Base-by-base conservation (phyloP, 306 rosid species). In the Cicer cuneatum region DNA sequence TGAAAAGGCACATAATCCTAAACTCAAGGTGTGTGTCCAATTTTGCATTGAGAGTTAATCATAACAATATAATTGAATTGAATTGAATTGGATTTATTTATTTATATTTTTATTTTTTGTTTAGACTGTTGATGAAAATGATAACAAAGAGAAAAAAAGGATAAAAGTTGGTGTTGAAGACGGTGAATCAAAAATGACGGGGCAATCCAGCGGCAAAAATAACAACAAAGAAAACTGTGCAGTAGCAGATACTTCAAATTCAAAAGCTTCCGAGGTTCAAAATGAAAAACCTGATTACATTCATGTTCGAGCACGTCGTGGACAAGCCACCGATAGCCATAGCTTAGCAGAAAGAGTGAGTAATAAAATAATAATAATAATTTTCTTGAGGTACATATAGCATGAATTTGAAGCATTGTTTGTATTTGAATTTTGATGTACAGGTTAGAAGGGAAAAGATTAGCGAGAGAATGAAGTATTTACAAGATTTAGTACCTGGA, bases 261-360 rank as follows among this genome's bases (percentile, higher is more conserved):
- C 98, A 10, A 93, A 93, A 78, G 85, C 71, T 9, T 86, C 89
- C 1, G 90, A 93, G 72, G 86, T 78, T 86, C 90, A 86, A 48
- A 93, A 91, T 29, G 82, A 86, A 29, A 29, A 29, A 29, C 35
- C 83, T 0, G 98, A 88, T 42, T 94, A 91, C 83, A 91, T 94
- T 76, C 98, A 94, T 63, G 98, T 94, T 56, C 83, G 98, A 45
- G 97, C 98, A 2, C 90, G 98, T 33, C 96, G 97, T 6, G 98
- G 98, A 45, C 97, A 93, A 81, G 98, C 98, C 73, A 93, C 98
- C 5, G 98, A 93, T 80, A 93, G 96, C 73, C 98, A 93, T 49
- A 93, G 98, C 83, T 82, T 93, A 78, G 98, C 98, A 12, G 98
- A 93, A 84, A 87, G 98, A 86, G 98, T 93, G 72, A 88, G 97